Conservation (phyloP, 495 filamentous ascomycete genomes). For the Amphirosellinia nigrospora region DNA sequence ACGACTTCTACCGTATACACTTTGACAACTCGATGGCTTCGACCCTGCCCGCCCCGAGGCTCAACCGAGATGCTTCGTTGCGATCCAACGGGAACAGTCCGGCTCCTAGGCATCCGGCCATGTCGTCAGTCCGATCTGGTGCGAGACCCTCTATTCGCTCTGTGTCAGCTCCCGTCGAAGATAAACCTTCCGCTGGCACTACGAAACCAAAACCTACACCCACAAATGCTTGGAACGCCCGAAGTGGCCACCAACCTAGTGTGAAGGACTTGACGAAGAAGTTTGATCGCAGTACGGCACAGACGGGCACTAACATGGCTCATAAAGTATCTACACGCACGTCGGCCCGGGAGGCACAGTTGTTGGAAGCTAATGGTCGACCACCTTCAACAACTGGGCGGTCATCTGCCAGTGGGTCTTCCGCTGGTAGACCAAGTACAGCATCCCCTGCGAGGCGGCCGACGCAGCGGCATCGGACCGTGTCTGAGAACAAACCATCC, state of each 20-base stretch:
- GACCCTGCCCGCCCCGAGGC: conserved; percentile 40
- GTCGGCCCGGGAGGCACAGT: conserved; percentile 37
- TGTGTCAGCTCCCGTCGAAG: conserved; percentile 57
- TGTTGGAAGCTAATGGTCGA: conserved; percentile 39
- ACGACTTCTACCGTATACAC: conserved; percentile 61
- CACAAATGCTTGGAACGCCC: conserved; percentile 34
- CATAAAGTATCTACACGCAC: conserved; percentile 45
- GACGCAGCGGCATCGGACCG: conserved; percentile 49
- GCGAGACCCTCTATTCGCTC: conserved; percentile 48
- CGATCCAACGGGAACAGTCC: conserved; percentile 46
- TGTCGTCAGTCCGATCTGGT: conserved; percentile 35
- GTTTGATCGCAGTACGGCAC: conserved; percentile 53
- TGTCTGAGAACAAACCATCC: conserved; percentile 50
- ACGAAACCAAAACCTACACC: conserved; percentile 39
- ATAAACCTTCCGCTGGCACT: conserved; percentile 37
- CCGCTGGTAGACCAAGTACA: conserved; percentile 32
- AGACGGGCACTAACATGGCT: conserved; percentile 30
- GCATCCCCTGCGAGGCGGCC: conserved; percentile 36
- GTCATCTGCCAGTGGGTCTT: conserved; percentile 43
- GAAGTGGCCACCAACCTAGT: conserved; percentile 47
- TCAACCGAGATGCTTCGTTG: conserved; percentile 32
- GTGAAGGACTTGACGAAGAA: conserved; percentile 62
- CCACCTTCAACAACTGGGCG: conserved; percentile 45
- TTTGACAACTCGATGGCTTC: conserved; percentile 44
- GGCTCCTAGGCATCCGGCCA: conserved; percentile 45